Evolutionary conservation across 306 rosid species (phyloP).

Genomic region (Sicyos edulis): DNA sequence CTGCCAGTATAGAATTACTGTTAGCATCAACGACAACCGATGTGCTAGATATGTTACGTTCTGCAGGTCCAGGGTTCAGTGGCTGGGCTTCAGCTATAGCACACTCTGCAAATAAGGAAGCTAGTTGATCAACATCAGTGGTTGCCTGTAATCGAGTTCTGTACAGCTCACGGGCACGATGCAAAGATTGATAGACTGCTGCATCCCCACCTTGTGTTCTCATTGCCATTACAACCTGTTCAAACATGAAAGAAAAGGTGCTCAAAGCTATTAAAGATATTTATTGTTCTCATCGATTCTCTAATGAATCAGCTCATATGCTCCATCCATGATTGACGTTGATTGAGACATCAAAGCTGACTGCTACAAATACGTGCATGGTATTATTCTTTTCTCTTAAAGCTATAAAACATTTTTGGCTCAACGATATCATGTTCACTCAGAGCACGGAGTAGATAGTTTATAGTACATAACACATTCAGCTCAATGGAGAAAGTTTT

Average conservation of each 20-base stretch:
- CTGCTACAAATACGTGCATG: neutral
- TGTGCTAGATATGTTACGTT: slow-evolving; percentile 18
- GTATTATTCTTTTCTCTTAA: neutral
- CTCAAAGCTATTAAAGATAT: neutral
- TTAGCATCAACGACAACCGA: slow-evolving; percentile 36
- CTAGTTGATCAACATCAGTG: slow-evolving; percentile 69
- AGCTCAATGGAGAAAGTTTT: neutral
- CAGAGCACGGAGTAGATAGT: neutral
- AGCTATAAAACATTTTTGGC: neutral
- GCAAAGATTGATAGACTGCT: slow-evolving; percentile 66
- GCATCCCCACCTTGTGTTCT: slow-evolving; percentile 79
- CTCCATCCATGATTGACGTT: slow-evolving; percentile 5
- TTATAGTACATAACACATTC: neutral
- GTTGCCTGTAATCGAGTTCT: slow-evolving; percentile 60
- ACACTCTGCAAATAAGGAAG: slow-evolving; percentile 93
- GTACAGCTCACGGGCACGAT: slow-evolving; percentile 79
- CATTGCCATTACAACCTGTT: slow-evolving; percentile 70
- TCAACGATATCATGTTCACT: neutral
- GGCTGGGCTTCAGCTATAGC: slow-evolving; percentile 91
- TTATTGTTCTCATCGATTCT: neutral
- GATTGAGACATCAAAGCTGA: neutral
- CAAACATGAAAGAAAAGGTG: slow-evolving; percentile 20
- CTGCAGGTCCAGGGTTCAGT: slow-evolving; percentile 29
- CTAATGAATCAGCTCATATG: neutral
- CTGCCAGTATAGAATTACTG: slow-evolving; percentile 68